Conservation (phyloP, 163 green algal species). For the Prototheca wickerhamii region DNA sequence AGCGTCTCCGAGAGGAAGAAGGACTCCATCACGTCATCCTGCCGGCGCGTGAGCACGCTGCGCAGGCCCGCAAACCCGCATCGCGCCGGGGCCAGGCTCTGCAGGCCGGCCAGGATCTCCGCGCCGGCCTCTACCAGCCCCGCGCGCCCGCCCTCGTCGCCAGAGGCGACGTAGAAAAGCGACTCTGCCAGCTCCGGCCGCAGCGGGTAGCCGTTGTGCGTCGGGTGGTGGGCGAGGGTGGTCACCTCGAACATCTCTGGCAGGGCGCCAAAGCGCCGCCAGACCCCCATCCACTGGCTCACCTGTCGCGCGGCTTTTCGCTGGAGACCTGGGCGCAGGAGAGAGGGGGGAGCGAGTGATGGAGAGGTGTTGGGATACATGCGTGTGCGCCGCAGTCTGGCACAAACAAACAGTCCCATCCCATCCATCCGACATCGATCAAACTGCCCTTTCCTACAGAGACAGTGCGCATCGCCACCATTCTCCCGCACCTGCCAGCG, state of each 20-base stretch:
- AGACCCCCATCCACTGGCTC: constrained; percentile 61
- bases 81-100: background rate
- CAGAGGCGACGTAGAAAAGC: constrained; percentile 56
- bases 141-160: constrained; percentile 2
- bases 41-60: constrained; percentile 46
- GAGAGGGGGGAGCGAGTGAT: too few species aligned
- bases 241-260: constrained; percentile 79
- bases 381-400: too few species aligned
- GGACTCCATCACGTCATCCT: constrained; percentile 64
- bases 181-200: constrained; percentile 84
- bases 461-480: too few species aligned
- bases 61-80: constrained; percentile 67
- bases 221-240: constrained; percentile 23
- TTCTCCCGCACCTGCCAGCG: constrained; percentile 45
- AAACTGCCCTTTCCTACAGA: background rate
- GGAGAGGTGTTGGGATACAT: too few species aligned
- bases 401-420: too few species aligned
- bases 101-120: background rate
- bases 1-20: constrained; percentile 81
- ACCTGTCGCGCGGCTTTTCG: constrained; percentile 52
- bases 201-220: constrained; percentile 67
- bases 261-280: constrained; percentile 66
- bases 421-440: background rate
- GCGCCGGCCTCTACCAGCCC: constrained; percentile 3
- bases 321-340: constrained; percentile 62